Conservation (phyloP, 768 basidiomycete genomes). For the Phaffia australis region DNA sequence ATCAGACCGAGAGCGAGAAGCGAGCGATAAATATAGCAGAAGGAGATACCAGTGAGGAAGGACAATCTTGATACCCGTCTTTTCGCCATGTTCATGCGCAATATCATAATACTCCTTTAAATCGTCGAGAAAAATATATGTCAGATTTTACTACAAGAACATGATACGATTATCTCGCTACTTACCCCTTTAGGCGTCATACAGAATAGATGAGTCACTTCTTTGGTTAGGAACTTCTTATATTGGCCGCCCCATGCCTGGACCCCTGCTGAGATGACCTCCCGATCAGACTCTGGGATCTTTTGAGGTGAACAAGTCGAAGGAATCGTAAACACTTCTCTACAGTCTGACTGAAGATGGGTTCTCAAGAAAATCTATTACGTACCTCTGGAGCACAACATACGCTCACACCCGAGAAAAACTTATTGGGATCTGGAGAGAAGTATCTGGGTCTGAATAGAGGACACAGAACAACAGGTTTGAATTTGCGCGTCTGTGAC, state of each 20-base stretch:
- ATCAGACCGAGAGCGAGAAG: no score
- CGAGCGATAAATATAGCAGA: neutral
- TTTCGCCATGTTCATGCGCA: slow-evolving; percentile 31
- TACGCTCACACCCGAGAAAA: slow-evolving; percentile 3
- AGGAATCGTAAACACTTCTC: neutral
- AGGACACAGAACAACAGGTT: neutral
- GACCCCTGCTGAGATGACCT: slow-evolving; percentile 62
- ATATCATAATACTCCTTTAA: slow-evolving; percentile 41
- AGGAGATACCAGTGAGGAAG: slow-evolving; percentile 67
- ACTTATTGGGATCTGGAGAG: slow-evolving; percentile 5
- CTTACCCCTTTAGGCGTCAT: slow-evolving; percentile 38
- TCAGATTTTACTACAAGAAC: neutral
- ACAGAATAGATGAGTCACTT: slow-evolving; percentile 78
- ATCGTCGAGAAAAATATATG: neutral
- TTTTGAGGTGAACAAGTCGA: slow-evolving; percentile 30
- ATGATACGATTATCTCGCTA: neutral
- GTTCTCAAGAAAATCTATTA: no score
- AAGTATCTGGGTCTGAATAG: neutral
- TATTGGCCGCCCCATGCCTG: slow-evolving; percentile 70
- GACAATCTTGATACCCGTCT: slow-evolving; percentile 51
- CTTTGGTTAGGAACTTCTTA: slow-evolving; percentile 62
- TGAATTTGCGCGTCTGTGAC: neutral
- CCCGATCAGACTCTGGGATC: slow-evolving; percentile 56
- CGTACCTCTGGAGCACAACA: neutral
- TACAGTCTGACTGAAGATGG: neutral